Conservation (phyloP, 441 rosid genomes). For the Arabidopsis hybrid region DNA sequence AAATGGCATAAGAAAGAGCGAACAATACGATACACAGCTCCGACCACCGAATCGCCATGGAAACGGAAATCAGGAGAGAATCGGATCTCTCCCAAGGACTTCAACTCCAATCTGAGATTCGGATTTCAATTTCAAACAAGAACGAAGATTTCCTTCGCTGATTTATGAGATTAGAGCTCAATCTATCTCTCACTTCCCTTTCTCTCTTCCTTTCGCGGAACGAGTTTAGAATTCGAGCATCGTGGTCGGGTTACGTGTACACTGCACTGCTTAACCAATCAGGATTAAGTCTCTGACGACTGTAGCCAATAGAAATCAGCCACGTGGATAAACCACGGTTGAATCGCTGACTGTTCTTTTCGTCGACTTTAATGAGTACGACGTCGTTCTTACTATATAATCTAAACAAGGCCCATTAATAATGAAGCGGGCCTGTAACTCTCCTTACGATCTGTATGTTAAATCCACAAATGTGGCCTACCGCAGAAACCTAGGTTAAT, state of each 20-base stretch:
- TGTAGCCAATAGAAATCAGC: not conserved
- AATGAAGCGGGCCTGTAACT: not conserved
- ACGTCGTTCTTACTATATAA: not conserved
- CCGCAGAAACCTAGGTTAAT: not conserved
- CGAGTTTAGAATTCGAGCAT: slow-evolving; percentile 27
- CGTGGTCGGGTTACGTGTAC: slow-evolving; percentile 36
- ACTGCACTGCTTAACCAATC: slow-evolving; percentile 37
- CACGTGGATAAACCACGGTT: slow-evolving; percentile 23
- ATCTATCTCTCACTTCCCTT: slow-evolving; percentile 2
- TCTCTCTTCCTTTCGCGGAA: slow-evolving; percentile 29
- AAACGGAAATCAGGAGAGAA: slow-evolving; percentile 49
- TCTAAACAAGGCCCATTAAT: slow-evolving; percentile 9
- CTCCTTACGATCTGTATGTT: too few species aligned
- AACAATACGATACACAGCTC: slow-evolving; percentile 56
- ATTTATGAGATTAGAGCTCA: too few species aligned
- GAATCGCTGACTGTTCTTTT: slow-evolving; percentile 36
- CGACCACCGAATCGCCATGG: slow-evolving; percentile 64
- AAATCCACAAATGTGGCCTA: too few species aligned
- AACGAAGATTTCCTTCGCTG: slow-evolving; percentile 11
- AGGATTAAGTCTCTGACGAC: slow-evolving; percentile 29
- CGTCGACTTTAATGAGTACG: not conserved
- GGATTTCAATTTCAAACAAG: not conserved
- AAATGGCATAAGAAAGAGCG: slow-evolving; percentile 54
- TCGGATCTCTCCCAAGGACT: slow-evolving; percentile 50
- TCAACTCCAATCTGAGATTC: slow-evolving; percentile 21